phyloP scores from a whole-genome alignment of 2,329 filamentous ascomycete genomes.

The Phoma sp. region DNA sequence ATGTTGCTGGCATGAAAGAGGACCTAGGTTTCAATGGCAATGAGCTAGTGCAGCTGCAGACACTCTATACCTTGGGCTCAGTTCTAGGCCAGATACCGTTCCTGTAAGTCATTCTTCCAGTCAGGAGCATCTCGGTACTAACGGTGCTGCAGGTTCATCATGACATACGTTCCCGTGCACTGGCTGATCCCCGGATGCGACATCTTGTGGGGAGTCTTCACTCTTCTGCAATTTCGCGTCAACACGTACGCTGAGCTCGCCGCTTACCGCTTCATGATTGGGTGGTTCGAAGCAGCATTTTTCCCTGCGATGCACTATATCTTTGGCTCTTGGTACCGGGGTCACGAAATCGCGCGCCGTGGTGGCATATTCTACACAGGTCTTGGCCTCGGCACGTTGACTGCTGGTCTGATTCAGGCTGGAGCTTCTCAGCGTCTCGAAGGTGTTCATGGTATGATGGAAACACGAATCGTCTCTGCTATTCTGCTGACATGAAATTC shows the following conservation, averaged over 20 bases:
- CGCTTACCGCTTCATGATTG: constrained; percentile 60
- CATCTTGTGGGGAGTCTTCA: constrained; percentile 61
- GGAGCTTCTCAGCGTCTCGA: constrained; percentile 59
- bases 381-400: constrained; percentile 57
- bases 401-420: constrained; percentile 54
- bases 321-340: constrained; percentile 54
- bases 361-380: constrained; percentile 61
- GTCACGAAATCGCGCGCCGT: constrained; percentile 48
- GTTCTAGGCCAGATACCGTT: constrained; percentile 59
- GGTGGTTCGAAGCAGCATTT: constrained; percentile 56
- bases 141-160: constrained; percentile 42
- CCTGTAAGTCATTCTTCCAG: constrained; percentile 34
- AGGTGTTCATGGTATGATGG: constrained; percentile 48
- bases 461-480: neutral
- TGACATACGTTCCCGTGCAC: constrained; percentile 52
- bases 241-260: constrained; percentile 56
- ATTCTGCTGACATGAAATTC: neutral
- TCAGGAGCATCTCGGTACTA: neutral
- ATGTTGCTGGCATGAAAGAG: constrained; percentile 60
- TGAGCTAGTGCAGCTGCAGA: constrained; percentile 60
- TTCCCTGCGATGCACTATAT: constrained; percentile 37
- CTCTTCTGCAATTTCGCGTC: constrained; percentile 59
- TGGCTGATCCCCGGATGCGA: constrained; percentile 59
- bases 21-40: constrained; percentile 58
- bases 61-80: constrained; percentile 57